Conservation (phyloP, 2,329 filamentous ascomycete genomes). For the Pyrenophora tritici-repentis region DNA sequence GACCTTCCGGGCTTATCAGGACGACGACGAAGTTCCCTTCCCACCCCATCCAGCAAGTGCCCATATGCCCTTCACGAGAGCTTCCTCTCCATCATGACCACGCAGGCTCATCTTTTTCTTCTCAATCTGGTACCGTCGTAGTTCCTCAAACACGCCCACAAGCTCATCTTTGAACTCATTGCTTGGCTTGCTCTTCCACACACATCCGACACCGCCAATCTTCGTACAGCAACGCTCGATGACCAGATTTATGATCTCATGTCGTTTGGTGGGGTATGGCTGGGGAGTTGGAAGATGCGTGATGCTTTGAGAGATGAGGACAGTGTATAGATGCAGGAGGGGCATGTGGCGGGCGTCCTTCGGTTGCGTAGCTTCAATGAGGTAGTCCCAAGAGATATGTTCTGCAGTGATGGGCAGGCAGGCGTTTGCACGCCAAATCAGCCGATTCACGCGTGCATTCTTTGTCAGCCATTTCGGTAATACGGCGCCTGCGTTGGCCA, state of each 20-base stretch:
- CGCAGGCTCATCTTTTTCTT: slow-evolving; percentile 33
- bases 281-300: slow-evolving; percentile 18
- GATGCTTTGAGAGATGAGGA: slow-evolving; percentile 39
- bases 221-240: slow-evolving; percentile 35
- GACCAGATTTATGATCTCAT: slow-evolving; percentile 34
- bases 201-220: slow-evolving; percentile 17
- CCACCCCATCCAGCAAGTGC: slow-evolving; percentile 46
- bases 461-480: slow-evolving; percentile 33
- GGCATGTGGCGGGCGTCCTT: slow-evolving; percentile 25
- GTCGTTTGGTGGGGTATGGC: slow-evolving; percentile 17
- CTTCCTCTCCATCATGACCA: slow-evolving; percentile 32
- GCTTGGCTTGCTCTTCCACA: slow-evolving; percentile 25
- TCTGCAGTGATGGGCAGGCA: slow-evolving; percentile 21
- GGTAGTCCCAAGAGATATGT: slow-evolving; percentile 28
- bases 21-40: background rate
- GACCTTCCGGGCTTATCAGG: too few relatives aligned
- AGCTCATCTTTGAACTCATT: slow-evolving; percentile 32
- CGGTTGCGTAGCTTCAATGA: slow-evolving; percentile 28
- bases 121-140: slow-evolving; percentile 31
- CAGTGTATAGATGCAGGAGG: slow-evolving; percentile 37
- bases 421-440: slow-evolving; percentile 41
- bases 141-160: slow-evolving; percentile 33
- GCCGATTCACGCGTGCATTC: slow-evolving; percentile 22
- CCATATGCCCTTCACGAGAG: slow-evolving; percentile 52
- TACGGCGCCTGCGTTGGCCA: slow-evolving; percentile 28